Evolutionary conservation across 805 yeast genomes (phyloP).

Genomic region (Saccharomycopsis babjevae): DNA sequence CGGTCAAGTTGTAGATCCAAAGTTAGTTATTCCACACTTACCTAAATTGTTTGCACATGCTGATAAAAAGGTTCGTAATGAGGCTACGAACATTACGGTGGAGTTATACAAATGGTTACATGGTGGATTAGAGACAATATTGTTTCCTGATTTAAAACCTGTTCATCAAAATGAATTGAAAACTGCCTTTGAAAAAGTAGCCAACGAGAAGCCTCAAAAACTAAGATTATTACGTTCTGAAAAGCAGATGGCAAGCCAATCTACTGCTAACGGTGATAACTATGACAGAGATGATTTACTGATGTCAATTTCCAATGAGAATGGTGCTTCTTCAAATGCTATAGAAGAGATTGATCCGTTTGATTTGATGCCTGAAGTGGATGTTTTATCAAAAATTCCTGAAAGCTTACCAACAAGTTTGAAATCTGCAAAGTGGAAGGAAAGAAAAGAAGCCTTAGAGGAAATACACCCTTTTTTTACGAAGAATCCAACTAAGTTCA

Average conservation of each 20-base stretch:
- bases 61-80: slow-evolving; percentile 76
- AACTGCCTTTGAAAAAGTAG: slow-evolving; percentile 50
- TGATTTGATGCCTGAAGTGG: slow-evolving; percentile 61
- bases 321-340: slow-evolving; percentile 17
- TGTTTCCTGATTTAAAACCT: slow-evolving; percentile 72
- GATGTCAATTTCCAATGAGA: slow-evolving; percentile 22
- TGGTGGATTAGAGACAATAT: slow-evolving; percentile 41
- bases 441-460: slow-evolving; percentile 76
- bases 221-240: slow-evolving; percentile 46
- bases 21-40: slow-evolving; percentile 43
- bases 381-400: slow-evolving; percentile 59
- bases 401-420: slow-evolving; percentile 44
- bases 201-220: slow-evolving; percentile 36
- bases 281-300: slow-evolving; percentile 31
- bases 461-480: slow-evolving; percentile 37
- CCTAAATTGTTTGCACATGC: slow-evolving; percentile 75
- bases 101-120: slow-evolving; percentile 72
- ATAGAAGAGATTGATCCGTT: slow-evolving; percentile 38
- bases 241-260: slow-evolving; percentile 29
- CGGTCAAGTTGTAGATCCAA: slow-evolving; percentile 40
- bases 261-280: slow-evolving; percentile 19
- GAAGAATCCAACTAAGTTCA: slow-evolving; percentile 42
- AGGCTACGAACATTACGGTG: slow-evolving; percentile 58
- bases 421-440: slow-evolving; percentile 75
- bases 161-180: slow-evolving; percentile 82